phyloP scores from a whole-genome alignment of 2,329 filamentous ascomycete genomes.

The Fusarium compactum region DNA sequence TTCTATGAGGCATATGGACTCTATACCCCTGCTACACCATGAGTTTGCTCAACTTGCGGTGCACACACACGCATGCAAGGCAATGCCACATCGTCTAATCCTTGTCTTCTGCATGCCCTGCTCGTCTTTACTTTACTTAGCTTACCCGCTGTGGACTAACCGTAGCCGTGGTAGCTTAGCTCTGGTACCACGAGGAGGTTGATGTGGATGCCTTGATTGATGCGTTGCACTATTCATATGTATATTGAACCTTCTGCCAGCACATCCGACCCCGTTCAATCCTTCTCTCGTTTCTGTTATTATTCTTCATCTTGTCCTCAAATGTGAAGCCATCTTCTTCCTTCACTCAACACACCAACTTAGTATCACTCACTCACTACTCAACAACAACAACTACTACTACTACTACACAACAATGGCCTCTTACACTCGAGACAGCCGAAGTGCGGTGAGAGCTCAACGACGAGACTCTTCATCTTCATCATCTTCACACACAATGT shows the following conservation, averaged over 20 bases:
- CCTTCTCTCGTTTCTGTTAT: slow-evolving; percentile 14
- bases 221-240: slow-evolving; percentile 25
- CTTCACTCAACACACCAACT: background rate
- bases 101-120: slow-evolving; percentile 25
- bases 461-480: slow-evolving; percentile 47
- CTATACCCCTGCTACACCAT: slow-evolving; percentile 19
- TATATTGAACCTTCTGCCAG: slow-evolving; percentile 40
- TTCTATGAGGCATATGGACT: background rate
- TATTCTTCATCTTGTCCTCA: slow-evolving; percentile 21
- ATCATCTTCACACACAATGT: slow-evolving; percentile 40
- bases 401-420: slow-evolving; percentile 34
- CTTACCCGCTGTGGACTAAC: slow-evolving; percentile 36
- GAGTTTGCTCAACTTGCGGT: slow-evolving; percentile 26
- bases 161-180: slow-evolving; percentile 39
- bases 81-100: slow-evolving; percentile 18
- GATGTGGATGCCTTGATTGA: slow-evolving; percentile 39
- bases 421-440: slow-evolving; percentile 45
- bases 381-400: background rate
- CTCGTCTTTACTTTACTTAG: slow-evolving; percentile 25
- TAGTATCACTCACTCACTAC: background rate
- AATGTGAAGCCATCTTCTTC: slow-evolving; percentile 31
- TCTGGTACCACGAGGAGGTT: slow-evolving; percentile 33
- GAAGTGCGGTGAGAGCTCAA: slow-evolving; percentile 44
- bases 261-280: slow-evolving; percentile 21
- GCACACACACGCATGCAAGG: slow-evolving; percentile 25